Evolutionary conservation across 176 grass and related monocot genomes (phyloP).

Genomic region (Carex parvula): DNA sequence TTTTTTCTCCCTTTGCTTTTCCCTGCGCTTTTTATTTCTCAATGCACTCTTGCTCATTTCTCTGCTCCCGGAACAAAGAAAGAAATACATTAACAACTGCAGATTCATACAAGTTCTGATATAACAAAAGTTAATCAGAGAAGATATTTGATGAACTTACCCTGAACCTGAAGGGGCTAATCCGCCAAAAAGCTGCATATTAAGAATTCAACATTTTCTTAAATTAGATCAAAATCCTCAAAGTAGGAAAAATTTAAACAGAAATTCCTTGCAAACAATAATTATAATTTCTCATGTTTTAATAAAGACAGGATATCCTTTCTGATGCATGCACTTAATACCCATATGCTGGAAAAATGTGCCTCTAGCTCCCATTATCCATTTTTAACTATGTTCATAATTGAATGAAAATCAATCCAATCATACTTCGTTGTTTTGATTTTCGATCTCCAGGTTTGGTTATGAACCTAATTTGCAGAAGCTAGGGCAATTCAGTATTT

Average conservation of each 20-base stretch:
- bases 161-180: constrained; percentile 58
- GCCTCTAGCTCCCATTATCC: background rate
- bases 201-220: constrained; percentile 4
- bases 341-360: background rate
- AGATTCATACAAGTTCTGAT: background rate
- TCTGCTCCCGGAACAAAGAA: constrained; percentile 27
- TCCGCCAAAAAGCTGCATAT: constrained; percentile 83
- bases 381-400: background rate
- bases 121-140: background rate
- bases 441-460: background rate
- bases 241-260: background rate
- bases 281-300: background rate
- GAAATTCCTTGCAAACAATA: background rate
- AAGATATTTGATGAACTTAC: constrained; percentile 44
- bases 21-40: constrained; percentile 93
- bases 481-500: background rate
- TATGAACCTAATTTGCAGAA: background rate
- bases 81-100: background rate
- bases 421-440: too few relatives aligned
- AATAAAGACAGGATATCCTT: background rate
- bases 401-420: background rate
- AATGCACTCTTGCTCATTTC: constrained; percentile 97
- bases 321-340: background rate
- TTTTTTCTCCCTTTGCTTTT: constrained; percentile 89
- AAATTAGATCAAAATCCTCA: background rate